Evolutionary conservation across 169 alveolate genomes (phyloP), one percentile per base, ranked within the genome.

Genomic region (Prorocentrum cordatum): DNA sequence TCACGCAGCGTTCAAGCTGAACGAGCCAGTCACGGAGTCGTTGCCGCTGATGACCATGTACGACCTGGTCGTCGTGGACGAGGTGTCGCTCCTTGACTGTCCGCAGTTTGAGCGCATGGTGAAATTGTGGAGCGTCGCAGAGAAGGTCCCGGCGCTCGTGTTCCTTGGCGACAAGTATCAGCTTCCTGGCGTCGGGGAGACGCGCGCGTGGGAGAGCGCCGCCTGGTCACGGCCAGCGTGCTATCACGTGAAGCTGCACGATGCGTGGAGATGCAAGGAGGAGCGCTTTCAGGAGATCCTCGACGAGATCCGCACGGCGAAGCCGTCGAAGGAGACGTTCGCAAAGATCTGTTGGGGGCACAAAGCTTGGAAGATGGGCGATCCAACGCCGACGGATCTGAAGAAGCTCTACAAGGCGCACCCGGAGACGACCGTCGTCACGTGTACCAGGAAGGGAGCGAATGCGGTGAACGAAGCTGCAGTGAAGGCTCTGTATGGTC

Each of bases 261-360:
- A 72, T 66, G 35, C 33, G 31, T 72, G 47, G 50, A 27, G 84
- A 20, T 72, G 84, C 84, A 72, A 72, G 47, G 84, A 72, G 33
- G 68, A 66, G 29, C 50, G 14, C n/a, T 72, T 72, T 54, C 29
- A 47, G 10, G 3, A 14, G 35, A 27, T 72, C n/a, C 24, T 72
- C 33, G 68, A 72, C 22, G 84, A 72, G 33, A 66, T 72, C 36
- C 84, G 67, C 24, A 72, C 84, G 22, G 31, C 36, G 68, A 27
- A 68, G 20, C 84, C 84, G 2, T 3, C 38, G 1, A 9, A 9
- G n/a, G 24, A 2, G 32, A 72, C 84, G 1, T 31, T 72, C 27
- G n/a, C n/a, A n/a, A 72, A 72, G 50, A 10, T 16, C 47, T 35
- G 42, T 12, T 54, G 18, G 0, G 14, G 26, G 66, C 45, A 3